Evolutionary conservation across 139 green algal genomes (phyloP).

Genomic region (Chlamydomonas sphaeroides): DNA sequence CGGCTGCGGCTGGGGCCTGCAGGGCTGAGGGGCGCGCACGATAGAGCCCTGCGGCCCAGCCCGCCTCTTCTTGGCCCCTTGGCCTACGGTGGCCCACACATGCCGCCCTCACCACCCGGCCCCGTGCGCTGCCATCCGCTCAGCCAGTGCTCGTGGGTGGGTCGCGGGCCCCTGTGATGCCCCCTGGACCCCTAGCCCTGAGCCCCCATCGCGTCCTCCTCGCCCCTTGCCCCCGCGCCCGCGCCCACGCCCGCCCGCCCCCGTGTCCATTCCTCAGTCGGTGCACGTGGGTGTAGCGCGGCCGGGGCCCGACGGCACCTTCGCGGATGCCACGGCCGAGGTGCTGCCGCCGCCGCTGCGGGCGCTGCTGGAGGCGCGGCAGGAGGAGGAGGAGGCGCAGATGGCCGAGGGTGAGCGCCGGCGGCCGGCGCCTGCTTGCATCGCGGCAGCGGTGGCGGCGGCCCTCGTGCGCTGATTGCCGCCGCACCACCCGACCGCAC

Average conservation of each 20-base stretch:
- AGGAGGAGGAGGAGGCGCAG: slow-evolving; percentile 26
- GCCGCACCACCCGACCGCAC: too few relatives aligned
- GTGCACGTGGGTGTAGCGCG: slow-evolving; percentile 23
- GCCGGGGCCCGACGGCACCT: not conserved
- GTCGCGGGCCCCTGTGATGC: too few relatives aligned
- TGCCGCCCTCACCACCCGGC: too few relatives aligned
- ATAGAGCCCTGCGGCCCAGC: too few relatives aligned
- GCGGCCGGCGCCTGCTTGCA: not conserved
- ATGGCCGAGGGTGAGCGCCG: slow-evolving; percentile 10
- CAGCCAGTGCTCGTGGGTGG: not conserved
- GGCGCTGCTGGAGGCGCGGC: slow-evolving; percentile 1
- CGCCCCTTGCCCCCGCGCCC: not conserved
- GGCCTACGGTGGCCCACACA: too few relatives aligned
- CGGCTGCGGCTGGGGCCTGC: too few relatives aligned
- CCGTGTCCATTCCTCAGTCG: slow-evolving; percentile 12
- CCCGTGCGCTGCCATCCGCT: too few relatives aligned
- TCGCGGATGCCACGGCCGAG: not conserved
- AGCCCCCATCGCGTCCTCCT: not conserved
- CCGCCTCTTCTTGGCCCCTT: too few relatives aligned
- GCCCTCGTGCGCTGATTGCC: not conserved
- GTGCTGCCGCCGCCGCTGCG: not conserved
- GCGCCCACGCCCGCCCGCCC: not conserved
- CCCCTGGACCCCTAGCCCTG: too few relatives aligned
- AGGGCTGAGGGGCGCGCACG: too few relatives aligned
- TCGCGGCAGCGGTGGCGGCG: not conserved